Conservation (phyloP, 768 basidiomycete genomes). For the Artomyces pyxidatus region DNA sequence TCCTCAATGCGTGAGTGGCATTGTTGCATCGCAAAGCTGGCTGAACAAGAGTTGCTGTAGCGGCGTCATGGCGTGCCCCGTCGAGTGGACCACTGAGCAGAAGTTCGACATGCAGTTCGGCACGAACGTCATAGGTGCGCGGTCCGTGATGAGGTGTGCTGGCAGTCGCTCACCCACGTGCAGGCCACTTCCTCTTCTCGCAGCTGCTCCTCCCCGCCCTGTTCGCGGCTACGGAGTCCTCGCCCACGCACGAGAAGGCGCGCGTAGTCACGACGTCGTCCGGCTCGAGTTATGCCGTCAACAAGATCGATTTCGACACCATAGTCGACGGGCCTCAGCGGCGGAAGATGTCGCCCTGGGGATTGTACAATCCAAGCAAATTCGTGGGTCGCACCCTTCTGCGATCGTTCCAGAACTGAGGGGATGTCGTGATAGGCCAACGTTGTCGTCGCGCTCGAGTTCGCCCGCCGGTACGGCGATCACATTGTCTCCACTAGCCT, state of each 20-base stretch:
- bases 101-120: conserved; percentile 17
- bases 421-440: conserved; percentile 11
- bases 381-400: not conserved
- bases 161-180: not conserved
- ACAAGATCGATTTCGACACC: conserved; percentile 2
- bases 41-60: not conserved
- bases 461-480: conserved; percentile 19
- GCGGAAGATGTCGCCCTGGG: not conserved
- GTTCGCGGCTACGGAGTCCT: conserved; percentile 11
- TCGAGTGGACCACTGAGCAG: conserved; percentile 10
- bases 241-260: conserved; percentile 4
- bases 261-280: conserved; percentile 21
- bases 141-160: not conserved
- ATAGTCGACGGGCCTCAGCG: conserved; percentile 1
- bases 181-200: conserved; percentile 17
- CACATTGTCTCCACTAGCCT: conserved; percentile 19
- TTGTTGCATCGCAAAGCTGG: too few species aligned
- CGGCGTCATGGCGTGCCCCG: conserved; percentile 5
- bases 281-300: not conserved
- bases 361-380: conserved; percentile 10
- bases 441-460: conserved; percentile 20
- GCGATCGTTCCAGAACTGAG: not conserved
- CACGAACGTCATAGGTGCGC: conserved; percentile 15
- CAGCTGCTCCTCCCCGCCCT: conserved; percentile 21
- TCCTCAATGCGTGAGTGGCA: conserved; percentile 3